phyloP scores from a whole-genome alignment of 164 flowering plant genomes.

The Platanus orientalis region DNA sequence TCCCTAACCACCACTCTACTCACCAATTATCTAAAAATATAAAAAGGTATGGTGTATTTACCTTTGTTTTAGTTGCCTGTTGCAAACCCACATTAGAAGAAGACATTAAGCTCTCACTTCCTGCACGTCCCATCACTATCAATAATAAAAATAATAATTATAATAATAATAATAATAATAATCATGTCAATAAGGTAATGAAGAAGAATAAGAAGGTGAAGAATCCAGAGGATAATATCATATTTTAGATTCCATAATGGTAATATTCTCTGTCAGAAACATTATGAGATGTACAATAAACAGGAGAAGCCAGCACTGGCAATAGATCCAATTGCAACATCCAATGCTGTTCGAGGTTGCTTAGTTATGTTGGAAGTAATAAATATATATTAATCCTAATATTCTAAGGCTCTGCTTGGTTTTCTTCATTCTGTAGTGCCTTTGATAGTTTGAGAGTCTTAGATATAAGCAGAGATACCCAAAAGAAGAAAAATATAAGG shows the following conservation, averaged over 20 bases:
- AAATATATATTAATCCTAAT: neutral
- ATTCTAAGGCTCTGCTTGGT: neutral
- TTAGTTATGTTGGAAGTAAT: neutral
- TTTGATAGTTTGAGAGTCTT: neutral
- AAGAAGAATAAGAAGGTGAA: neutral
- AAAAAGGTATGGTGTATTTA: conserved; percentile 17
- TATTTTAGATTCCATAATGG: neutral
- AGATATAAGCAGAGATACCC: neutral
- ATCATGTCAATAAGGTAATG: too few species aligned
- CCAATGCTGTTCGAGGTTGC: neutral
- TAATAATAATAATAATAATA: too few species aligned
- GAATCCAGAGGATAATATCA: neutral
- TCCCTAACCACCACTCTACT: conserved; percentile 4
- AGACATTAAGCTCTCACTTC: conserved; percentile 17
- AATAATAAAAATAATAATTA: neutral
- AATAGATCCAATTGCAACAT: conserved; percentile 12
- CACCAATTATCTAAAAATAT: neutral
- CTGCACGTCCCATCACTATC: conserved; percentile 24
- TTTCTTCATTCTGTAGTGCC: conserved; percentile 7
- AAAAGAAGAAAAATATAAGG: neutral
- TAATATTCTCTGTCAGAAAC: conserved; percentile 3
- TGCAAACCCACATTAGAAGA: conserved; percentile 22
- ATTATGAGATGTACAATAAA: conserved; percentile 8
- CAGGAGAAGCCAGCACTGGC: conserved; percentile 8
- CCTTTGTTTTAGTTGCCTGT: conserved; percentile 24